Evolutionary conservation across 2,329 filamentous ascomycete genomes (phyloP), one percentile per base, ranked within the genome.

Genomic region (Trichoderma asperellum): DNA sequence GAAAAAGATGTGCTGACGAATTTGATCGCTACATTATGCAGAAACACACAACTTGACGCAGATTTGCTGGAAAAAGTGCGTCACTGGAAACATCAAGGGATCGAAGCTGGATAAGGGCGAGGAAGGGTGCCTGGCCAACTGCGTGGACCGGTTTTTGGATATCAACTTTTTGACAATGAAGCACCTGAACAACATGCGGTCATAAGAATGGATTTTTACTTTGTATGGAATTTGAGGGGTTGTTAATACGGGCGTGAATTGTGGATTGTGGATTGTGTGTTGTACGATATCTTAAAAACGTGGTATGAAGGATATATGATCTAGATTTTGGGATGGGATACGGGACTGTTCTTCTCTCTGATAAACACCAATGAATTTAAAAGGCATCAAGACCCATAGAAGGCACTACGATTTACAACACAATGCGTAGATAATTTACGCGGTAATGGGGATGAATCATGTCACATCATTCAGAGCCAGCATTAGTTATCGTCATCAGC

Each of bases 51-150:
- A 77, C 72, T 76, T 89, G 65, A 88, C 85, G 55, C 91, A 96
- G 76, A 88, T 92, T 71, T 99, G 96, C 87, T 99, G 94, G 90
- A 93, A 90, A 78, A 98, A 97, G 84, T 99, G 96, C 85, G 85
- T 97, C 71, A 91, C 92, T 10, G 85, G 89, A 66, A 86, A 85
- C 69, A 91, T 97, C 79, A 89, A 90, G 74, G 87, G 85, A 71
- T 87, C 89, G 34, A 88, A 89, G 75, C 84, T 99, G 73, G 93
- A 96, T 74, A 87, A 86, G 76, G 84, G 81, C 71, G 96, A 99
- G 83, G 91, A 96, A 83, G 82, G 85, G 10, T 99, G 96, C 80
- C 87, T 97, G 79, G 85, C 90, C 79, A 97, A 97, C 84, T 99
- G 96, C 77, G 94, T 98, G 68, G 92, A 97, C 76, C 87, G 96